Evolutionary conservation across 2,329 filamentous ascomycete genomes (phyloP), one percentile per base, ranked within the genome.

Genomic region (Exutisphaerella laricina): DNA sequence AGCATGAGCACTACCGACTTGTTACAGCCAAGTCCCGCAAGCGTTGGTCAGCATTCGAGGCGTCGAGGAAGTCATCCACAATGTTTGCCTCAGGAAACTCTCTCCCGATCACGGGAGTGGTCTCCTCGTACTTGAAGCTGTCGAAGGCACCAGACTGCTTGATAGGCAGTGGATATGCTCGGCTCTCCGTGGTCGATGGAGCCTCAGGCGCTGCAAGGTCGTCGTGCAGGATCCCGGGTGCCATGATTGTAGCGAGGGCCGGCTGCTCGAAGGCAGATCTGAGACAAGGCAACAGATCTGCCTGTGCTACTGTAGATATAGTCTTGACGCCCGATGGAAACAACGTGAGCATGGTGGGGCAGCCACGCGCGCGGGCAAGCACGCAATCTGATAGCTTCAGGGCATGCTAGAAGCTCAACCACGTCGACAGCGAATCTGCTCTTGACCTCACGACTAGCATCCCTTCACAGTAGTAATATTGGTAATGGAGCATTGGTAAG

Each of bases 101-200:
- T 5, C 71, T 71, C 4, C 80, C 80, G 43, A 84, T 82, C 30
- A 74, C 64, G 0, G 79, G 79, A 1, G 79, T 83, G 4, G 75
- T 64, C 22, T 83, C 79, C 43, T 79, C 77, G 2, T 69, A 68
- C 48, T 78, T 69, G 47, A 72, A 76, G 8, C 66, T 45, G 28
- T 79, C 70, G 8, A 53, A 33, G 18, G 48, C 45, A 21, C 48
- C 48, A 2, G 69, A 72, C 3, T 71, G 61, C 58, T 73, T 70
- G 5, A 78, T 58, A 0, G 74, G 74, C 47, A 65, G 37, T 9
- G 35, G 42, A 23, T 46, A 48, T 7, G 36, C n/a, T n/a, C n/a
- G 28, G 3, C 25, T 25, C 9, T 50, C 40, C 25, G 41, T 30
- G 17, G 36, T 45, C 25, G 21, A 16, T 9, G 20, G 20, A 7